phyloP scores from a whole-genome alignment of 768 basidiomycete species.

The Pholiota molesta region DNA sequence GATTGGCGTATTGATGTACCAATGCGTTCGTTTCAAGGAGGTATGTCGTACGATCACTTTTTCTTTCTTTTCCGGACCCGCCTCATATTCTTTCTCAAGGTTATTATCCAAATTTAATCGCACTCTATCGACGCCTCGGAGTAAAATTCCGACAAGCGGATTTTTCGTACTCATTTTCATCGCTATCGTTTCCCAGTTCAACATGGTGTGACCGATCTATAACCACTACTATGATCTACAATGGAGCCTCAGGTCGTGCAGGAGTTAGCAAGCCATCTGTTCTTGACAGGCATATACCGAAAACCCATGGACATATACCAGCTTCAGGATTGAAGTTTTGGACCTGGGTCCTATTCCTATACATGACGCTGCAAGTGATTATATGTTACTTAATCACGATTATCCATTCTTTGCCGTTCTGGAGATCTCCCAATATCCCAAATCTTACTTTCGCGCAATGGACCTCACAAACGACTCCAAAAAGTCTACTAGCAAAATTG shows the following conservation, averaged over 20 bases:
- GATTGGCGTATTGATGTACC: conserved; percentile 74
- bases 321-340: conserved; percentile 24
- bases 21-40: conserved; percentile 83
- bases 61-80: neutral
- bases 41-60: conserved; percentile 34
- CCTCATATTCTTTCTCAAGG: conserved; percentile 35
- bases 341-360: conserved; percentile 40
- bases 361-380: conserved; percentile 44
- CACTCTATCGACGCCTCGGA: conserved; percentile 63
- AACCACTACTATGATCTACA: conserved; percentile 61
- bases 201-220: conserved; percentile 28
- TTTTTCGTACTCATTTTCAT: conserved; percentile 77
- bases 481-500: conserved; percentile 38
- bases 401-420: conserved; percentile 45
- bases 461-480: conserved; percentile 45
- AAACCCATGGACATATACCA: conserved; percentile 6
- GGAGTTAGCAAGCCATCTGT: conserved; percentile 56
- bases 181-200: conserved; percentile 34
- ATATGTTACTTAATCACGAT: conserved; percentile 50
- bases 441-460: conserved; percentile 53
- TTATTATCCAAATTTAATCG: conserved; percentile 73
- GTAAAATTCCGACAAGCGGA: conserved; percentile 57
- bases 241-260: conserved; percentile 57
- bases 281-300: conserved; percentile 12
- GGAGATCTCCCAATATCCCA: conserved; percentile 30